These are phyloP conservation scores for Cutaneotrichosporon sp. DNA, from an alignment of 1,284 basidiomycete genomes.

Conservation along the genomic window DNA sequence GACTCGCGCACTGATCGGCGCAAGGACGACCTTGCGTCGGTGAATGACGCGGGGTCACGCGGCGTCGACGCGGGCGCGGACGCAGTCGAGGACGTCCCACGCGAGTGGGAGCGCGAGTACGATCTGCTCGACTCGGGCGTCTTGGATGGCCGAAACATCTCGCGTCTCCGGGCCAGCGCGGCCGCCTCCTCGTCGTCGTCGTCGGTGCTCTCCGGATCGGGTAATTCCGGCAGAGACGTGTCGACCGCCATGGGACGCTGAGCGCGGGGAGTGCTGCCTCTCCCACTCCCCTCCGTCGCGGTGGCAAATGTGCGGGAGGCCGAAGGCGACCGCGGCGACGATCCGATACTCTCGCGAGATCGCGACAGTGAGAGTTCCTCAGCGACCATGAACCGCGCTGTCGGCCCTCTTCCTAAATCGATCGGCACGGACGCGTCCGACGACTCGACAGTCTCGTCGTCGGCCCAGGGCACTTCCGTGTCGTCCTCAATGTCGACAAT, in stretches of 20 bases:
- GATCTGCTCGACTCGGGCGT: slow-evolving; percentile 2
- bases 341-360: background rate
- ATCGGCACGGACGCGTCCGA: slow-evolving; percentile 5
- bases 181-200: slow-evolving; percentile 13
- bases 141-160: slow-evolving; percentile 24
- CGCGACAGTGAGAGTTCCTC: slow-evolving; percentile 7
- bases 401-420: slow-evolving; percentile 4
- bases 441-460: slow-evolving; percentile 11
- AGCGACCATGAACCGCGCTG: slow-evolving; percentile 4
- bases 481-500: slow-evolving; percentile 39
- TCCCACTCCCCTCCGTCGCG: background rate
- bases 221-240: slow-evolving; percentile 27
- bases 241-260: background rate
- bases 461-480: slow-evolving; percentile 17
- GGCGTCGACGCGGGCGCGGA: background rate
- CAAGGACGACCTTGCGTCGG: background rate
- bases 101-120: too few species aligned
- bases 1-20: background rate
- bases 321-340: background rate
- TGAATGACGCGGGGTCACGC: background rate
- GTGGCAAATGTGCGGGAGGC: background rate
- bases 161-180: slow-evolving; percentile 24
- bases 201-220: slow-evolving; percentile 22
- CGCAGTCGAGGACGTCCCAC: background rate
- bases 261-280: too few species aligned